These are phyloP conservation scores for Neoascochyta sp. DNA, from an alignment of 2,329 filamentous ascomycete genomes.

Conservation along the genomic window DNA sequence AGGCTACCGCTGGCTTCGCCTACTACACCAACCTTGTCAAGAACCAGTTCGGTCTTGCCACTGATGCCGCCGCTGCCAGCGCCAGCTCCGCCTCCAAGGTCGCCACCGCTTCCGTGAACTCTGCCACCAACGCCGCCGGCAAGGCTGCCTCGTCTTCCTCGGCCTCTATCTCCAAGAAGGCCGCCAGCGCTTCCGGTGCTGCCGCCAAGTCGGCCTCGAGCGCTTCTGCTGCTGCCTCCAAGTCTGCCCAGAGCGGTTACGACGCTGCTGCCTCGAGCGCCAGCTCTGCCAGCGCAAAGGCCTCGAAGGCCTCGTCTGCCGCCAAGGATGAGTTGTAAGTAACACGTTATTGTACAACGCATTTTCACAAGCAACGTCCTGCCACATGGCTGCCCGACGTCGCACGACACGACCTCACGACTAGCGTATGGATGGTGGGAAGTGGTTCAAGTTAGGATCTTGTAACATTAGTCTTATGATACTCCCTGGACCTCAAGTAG, in stretches of 20 bases:
- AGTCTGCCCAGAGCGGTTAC: slow-evolving; percentile 32
- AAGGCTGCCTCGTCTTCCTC: slow-evolving; percentile 34
- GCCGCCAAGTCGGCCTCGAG: slow-evolving; percentile 33
- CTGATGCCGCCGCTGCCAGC: slow-evolving; percentile 21
- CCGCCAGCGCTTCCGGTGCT: slow-evolving; percentile 29
- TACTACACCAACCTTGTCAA: slow-evolving; percentile 41
- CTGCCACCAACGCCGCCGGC: slow-evolving; percentile 16
- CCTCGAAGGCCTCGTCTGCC: slow-evolving; percentile 18
- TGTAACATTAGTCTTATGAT: slow-evolving; percentile 28
- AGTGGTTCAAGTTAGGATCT: slow-evolving; percentile 11
- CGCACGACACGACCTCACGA: slow-evolving; percentile 22
- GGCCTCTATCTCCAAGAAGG: slow-evolving; percentile 32
- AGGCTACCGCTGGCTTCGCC: slow-evolving; percentile 55
- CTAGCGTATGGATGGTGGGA: slow-evolving; percentile 14
- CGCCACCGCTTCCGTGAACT: slow-evolving; percentile 25
- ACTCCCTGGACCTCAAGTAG: slow-evolving; percentile 18
- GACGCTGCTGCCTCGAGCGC: slow-evolving; percentile 32
- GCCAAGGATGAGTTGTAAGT: slow-evolving; percentile 47
- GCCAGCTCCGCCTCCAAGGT: slow-evolving; percentile 22
- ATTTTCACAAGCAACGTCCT: slow-evolving; percentile 13
- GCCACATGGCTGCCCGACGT: slow-evolving; percentile 11
- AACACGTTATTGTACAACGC: slow-evolving; percentile 1
- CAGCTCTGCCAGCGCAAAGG: slow-evolving; percentile 15
- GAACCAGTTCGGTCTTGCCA: slow-evolving; percentile 44
- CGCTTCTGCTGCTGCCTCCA: slow-evolving; percentile 32